Evolutionary conservation across 768 basidiomycete species (phyloP).

Genomic region (Panaeolus papilionaceus): DNA sequence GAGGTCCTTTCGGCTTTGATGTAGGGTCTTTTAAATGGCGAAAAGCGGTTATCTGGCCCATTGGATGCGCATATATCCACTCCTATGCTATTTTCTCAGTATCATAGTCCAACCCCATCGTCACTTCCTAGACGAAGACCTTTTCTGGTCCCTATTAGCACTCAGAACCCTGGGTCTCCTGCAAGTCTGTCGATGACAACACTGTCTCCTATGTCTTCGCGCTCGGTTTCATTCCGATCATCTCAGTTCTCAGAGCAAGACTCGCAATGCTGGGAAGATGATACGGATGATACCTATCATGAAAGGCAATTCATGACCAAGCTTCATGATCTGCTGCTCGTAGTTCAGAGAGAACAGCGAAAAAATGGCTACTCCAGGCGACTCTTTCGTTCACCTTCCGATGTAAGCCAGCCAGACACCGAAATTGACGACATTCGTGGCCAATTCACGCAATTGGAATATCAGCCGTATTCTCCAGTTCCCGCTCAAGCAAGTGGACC

Average conservation of each 20-base stretch:
- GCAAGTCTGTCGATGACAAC: constrained; percentile 1
- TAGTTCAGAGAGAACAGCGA: constrained; percentile 23
- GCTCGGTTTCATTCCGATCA: not conserved
- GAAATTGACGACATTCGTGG: not conserved
- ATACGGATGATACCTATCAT: not conserved
- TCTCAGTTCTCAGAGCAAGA: not conserved
- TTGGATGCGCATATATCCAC: constrained; percentile 1
- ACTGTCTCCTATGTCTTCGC: not conserved
- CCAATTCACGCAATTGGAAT: not conserved
- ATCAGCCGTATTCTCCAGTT: not conserved
- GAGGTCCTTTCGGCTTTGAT: not conserved
- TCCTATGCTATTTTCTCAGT: not conserved
- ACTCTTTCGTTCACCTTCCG: not conserved
- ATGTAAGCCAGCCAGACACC: not conserved
- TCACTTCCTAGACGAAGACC: not conserved
- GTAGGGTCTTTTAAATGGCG: not conserved
- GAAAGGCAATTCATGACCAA: constrained; percentile 22
- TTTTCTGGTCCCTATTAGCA: not conserved
- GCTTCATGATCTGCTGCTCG: constrained; percentile 26
- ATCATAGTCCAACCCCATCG: not conserved
- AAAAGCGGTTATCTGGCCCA: not conserved
- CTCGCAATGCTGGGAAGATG: not conserved
- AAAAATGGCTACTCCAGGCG: not conserved
- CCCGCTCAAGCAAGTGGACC: not conserved
- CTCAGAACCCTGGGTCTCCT: not conserved